A percentile compares a stretch with the other conserved stretches of the same genome.
These are phyloP conservation scores for Diaporthe ampelina DNA, from an alignment of 2,329 filamentous ascomycete species.

Conservation along the genomic window DNA sequence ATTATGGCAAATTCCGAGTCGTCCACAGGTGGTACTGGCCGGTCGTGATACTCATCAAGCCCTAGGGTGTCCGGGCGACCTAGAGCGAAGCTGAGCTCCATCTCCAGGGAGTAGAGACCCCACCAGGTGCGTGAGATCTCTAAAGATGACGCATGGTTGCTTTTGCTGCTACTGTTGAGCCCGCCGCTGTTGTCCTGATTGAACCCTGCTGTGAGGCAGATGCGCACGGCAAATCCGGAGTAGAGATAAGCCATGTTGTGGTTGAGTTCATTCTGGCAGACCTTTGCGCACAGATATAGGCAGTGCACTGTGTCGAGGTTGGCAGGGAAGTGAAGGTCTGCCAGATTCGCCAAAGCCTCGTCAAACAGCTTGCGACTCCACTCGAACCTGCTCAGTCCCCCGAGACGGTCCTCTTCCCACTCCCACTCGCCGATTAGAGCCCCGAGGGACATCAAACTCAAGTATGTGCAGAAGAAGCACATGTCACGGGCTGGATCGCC, in stretches of 20 bases:
- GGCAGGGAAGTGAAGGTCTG: not conserved
- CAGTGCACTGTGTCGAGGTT: slow-evolving; percentile 18
- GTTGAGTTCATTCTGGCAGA: slow-evolving; percentile 22
- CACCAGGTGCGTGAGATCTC: slow-evolving; percentile 12
- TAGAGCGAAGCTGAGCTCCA: slow-evolving; percentile 11
- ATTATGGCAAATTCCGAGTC: slow-evolving; percentile 19
- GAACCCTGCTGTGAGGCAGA: not conserved
- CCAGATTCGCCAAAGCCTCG: slow-evolving; percentile 2
- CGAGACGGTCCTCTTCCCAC: not conserved
- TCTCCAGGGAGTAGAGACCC: not conserved
- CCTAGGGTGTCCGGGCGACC: not conserved
- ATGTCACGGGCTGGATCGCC: not conserved
- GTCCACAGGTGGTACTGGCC: not conserved
- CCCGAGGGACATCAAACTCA: slow-evolving; percentile 3
- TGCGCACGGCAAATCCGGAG: not conserved
- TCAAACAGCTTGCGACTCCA: slow-evolving; percentile 11
- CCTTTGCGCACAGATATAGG: slow-evolving; percentile 4
- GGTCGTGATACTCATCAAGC: slow-evolving; percentile 15
- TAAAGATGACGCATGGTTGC: not conserved
- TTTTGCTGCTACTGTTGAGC: not conserved
- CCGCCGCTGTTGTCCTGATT: slow-evolving; percentile 10
- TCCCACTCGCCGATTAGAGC: not conserved
- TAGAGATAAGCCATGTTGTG: slow-evolving; percentile 6
- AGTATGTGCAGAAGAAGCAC: not conserved
- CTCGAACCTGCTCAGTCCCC: not conserved